Conservation (phyloP, 129 eudicot genomes). For the Apium graveolens region DNA sequence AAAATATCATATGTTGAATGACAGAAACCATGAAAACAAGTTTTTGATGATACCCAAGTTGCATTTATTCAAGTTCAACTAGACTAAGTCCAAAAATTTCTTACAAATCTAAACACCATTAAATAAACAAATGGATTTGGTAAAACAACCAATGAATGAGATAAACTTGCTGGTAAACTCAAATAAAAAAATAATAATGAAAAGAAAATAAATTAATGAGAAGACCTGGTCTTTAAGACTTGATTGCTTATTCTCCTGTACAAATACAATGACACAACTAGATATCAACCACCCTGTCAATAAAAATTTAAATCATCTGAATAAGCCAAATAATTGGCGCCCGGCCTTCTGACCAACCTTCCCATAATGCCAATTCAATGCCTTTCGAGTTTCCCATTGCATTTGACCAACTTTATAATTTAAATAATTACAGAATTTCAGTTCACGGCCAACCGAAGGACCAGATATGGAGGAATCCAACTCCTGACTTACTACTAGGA, state of each 20-base stretch:
- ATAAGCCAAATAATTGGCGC: not conserved
- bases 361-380: no score
- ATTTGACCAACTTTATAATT: no score
- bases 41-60: constrained; percentile 3
- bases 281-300: not conserved
- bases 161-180: not conserved
- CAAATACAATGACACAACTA: not conserved
- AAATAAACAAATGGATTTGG: constrained; percentile 1
- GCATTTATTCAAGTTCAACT: not conserved
- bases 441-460: no score
- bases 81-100: constrained; percentile 6
- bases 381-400: no score
- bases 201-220: not conserved
- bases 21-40: not conserved
- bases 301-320: not conserved
- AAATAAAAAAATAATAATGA: not conserved
- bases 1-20: not conserved
- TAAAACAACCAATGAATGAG: constrained; percentile 2
- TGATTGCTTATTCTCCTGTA: not conserved
- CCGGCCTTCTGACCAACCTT: not conserved
- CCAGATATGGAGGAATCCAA: no score
- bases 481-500: no score
- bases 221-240: not conserved
- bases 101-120: not conserved
- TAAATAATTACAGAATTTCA: no score